phyloP scores from a whole-genome alignment of 208 protist species.

The Trypanosoma vivax region DNA sequence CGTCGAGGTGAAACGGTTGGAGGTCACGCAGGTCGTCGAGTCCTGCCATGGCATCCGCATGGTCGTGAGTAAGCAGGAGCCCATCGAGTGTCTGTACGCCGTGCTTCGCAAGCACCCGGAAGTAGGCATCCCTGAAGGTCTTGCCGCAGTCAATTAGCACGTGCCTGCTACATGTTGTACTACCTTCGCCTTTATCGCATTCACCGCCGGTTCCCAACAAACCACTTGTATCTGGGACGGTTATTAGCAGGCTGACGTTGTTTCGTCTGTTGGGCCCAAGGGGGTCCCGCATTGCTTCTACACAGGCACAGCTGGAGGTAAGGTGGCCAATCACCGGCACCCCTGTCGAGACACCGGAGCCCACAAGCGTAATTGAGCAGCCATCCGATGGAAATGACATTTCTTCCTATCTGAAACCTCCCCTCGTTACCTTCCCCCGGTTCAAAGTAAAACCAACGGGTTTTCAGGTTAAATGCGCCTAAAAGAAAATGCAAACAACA shows the following conservation, averaged over 20 bases:
- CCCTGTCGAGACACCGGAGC: constrained; percentile 75
- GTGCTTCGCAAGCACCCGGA: constrained; percentile 65
- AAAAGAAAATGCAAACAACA: too few species aligned
- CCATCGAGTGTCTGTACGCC: constrained; percentile 60
- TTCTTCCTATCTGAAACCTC: too few species aligned
- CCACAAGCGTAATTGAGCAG: constrained; percentile 48
- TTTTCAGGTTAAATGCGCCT: too few species aligned
- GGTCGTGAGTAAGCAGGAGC: constrained; percentile 82
- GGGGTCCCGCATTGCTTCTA: constrained; percentile 49
- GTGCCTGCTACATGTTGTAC: constrained; percentile 35
- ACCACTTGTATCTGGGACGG: too few species aligned
- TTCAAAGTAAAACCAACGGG: too few species aligned
- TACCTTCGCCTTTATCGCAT: constrained; percentile 26
- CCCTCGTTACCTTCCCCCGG: too few species aligned
- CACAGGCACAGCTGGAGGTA: constrained; percentile 59
- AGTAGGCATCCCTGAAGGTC: constrained; percentile 88
- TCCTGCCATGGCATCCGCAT: constrained; percentile 76
- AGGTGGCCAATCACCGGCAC: constrained; percentile 84
- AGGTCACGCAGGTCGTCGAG: constrained; percentile 89
- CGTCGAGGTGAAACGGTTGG: constrained; percentile 57
- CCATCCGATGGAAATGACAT: too few species aligned
- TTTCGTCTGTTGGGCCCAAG: constrained; percentile 65
- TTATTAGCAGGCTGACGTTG: constrained; percentile 79
- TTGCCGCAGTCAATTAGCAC: constrained; percentile 87
- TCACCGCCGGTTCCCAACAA: too few species aligned